These are phyloP conservation scores for Botrytis elliptica DNA, from an alignment of 2,329 filamentous ascomycete species.

Conservation along the genomic window DNA sequence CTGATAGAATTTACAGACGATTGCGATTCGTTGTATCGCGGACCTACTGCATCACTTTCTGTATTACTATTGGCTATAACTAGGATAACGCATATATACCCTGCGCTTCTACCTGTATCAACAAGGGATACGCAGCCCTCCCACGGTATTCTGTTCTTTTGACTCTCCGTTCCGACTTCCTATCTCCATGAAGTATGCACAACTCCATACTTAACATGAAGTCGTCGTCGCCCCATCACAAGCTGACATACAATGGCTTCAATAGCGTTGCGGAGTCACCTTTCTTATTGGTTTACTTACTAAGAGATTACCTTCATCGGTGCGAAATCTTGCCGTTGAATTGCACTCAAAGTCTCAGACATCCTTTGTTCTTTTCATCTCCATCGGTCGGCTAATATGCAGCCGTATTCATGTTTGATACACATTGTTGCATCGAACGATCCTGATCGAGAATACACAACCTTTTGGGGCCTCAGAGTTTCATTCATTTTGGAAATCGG, in stretches of 20 bases:
- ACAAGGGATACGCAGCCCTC: constrained; percentile 1
- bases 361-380: not conserved
- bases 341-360: not conserved
- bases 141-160: not conserved
- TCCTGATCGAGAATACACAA: not conserved
- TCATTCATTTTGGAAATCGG: constrained; percentile 3
- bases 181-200: not conserved
- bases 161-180: not conserved
- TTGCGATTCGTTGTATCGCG: not conserved
- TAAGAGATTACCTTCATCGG: not conserved
- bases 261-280: not conserved
- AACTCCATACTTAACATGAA: not conserved
- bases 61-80: constrained; percentile 5
- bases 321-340: not conserved
- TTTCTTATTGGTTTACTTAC: not conserved
- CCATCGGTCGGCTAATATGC: constrained; percentile 6
- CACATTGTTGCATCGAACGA: constrained; percentile 8
- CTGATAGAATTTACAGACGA: constrained; percentile 23
- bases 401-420: not conserved
- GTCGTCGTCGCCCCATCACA: constrained; percentile 5
- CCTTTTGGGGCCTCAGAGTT: not conserved
- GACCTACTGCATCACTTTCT: not conserved
- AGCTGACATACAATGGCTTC: constrained; percentile 5
- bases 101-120: not conserved
- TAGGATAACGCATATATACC: not conserved